Evolutionary conservation across 495 filamentous ascomycete genomes (phyloP).

Genomic region (Niebla homalea): DNA sequence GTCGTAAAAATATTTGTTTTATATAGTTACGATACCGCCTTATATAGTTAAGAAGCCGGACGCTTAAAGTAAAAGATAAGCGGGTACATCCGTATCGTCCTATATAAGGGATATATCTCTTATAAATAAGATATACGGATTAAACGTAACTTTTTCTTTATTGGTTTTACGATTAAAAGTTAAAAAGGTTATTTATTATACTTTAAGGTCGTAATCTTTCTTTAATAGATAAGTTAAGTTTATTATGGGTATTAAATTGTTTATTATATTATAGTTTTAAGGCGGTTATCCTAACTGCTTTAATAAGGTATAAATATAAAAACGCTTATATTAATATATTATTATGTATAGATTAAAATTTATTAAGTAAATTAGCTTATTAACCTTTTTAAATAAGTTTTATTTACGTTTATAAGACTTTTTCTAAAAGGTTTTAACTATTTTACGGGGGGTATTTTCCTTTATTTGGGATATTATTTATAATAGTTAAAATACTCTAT

Average conservation of each 20-base stretch:
- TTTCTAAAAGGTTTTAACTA: not conserved
- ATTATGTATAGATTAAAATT: slow-evolving; percentile 3
- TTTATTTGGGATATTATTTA: no score
- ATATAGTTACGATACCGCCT: not conserved
- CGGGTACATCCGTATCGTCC: no score
- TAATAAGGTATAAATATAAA: slow-evolving; percentile 6
- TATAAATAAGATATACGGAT: not conserved
- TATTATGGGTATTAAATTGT: not conserved
- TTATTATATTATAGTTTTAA: not conserved
- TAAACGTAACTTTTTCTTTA: no score
- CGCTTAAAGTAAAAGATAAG: no score
- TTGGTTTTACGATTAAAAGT: not conserved
- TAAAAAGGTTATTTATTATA: not conserved
- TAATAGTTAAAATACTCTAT: no score
- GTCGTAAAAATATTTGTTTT: not conserved
- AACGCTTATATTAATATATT: not conserved
- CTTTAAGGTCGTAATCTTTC: not conserved
- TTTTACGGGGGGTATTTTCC: no score
- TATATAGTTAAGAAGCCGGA: not conserved
- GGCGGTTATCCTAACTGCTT: slow-evolving; percentile 1
- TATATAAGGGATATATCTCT: not conserved
- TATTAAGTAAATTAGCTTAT: not conserved
- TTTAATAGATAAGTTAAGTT: not conserved
- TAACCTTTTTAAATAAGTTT: slow-evolving; percentile 5
- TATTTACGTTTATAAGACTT: not conserved